Percentiles rank a stretch among this genome's conserved stretches.
Conservation (phyloP, 2,329 filamentous ascomycete species). For the Chaetomiaceae sp. region DNA sequence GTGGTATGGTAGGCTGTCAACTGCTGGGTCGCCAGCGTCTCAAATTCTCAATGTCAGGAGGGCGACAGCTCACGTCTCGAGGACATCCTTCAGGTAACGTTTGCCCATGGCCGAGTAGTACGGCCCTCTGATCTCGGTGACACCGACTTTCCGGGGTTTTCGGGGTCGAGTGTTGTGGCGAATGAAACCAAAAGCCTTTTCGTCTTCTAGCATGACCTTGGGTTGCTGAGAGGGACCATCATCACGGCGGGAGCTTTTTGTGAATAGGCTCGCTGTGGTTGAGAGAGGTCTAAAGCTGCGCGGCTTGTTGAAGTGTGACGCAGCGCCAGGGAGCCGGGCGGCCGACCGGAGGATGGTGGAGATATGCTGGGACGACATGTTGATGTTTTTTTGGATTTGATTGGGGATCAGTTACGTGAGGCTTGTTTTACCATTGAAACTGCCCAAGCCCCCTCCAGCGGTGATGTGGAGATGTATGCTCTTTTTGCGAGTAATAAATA, state of each 20-base stretch:
- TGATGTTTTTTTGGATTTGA: too few species aligned
- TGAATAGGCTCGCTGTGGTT: not conserved
- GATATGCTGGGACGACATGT: not conserved
- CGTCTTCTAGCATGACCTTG: constrained; percentile 42
- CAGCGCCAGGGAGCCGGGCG: not conserved
- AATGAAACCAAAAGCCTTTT: constrained; percentile 47
- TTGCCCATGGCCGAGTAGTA: constrained; percentile 54
- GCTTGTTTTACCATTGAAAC: too few species aligned
- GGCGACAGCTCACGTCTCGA: constrained; percentile 48
- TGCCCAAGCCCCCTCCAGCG: too few species aligned
- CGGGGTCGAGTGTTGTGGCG: constrained; percentile 44
- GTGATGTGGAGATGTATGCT: too few species aligned
- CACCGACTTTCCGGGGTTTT: constrained; percentile 46
- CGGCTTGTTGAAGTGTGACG: not conserved
- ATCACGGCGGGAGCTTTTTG: not conserved
- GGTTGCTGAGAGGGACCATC: not conserved
- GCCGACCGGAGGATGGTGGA: not conserved
- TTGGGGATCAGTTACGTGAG: too few species aligned
- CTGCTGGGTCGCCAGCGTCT: too few species aligned
- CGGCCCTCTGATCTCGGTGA: constrained; percentile 53
- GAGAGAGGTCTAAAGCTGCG: not conserved
- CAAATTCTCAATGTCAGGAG: too few species aligned
- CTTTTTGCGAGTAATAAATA: too few species aligned
- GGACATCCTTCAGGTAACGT: constrained; percentile 47
- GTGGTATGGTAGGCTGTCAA: constrained; percentile 27